phyloP scores from a whole-genome alignment of 352 stramenopile genomes.

The Globisporangium iwayamae region DNA sequence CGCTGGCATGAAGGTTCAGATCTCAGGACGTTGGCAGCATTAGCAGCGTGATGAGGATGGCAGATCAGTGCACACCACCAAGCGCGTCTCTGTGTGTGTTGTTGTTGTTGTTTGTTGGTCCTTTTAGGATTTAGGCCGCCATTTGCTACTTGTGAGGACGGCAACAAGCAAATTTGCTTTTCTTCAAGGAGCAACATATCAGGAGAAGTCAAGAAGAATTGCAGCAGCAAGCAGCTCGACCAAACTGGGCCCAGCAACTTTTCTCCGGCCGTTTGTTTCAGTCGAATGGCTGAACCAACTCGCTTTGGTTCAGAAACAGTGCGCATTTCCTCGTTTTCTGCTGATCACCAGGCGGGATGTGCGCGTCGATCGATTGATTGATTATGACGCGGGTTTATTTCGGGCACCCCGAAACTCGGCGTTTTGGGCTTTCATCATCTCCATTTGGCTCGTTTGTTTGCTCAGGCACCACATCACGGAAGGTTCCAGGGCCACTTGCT shows the following conservation, averaged over 20 bases:
- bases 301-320: conserved; percentile 3
- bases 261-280: background rate
- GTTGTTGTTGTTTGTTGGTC: too few relatives aligned
- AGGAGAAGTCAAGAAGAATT: background rate
- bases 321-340: background rate
- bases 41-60: too few relatives aligned
- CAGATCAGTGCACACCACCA: too few relatives aligned
- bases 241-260: background rate
- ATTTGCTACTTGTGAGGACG: too few relatives aligned
- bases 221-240: background rate
- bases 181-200: too few relatives aligned
- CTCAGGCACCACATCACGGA: background rate
- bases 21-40: too few relatives aligned
- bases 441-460: background rate
- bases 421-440: conserved; percentile 12
- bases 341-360: conserved; percentile 1
- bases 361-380: background rate
- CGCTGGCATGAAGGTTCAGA: too few relatives aligned
- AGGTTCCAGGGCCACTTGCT: background rate
- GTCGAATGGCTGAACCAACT: background rate
- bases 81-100: too few relatives aligned
- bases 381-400: conserved; percentile 11
- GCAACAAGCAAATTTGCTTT: too few relatives aligned
- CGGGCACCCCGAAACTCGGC: conserved; percentile 2
- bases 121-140: too few relatives aligned